Base-by-base conservation (phyloP, 768 basidiomycete genomes). In the Myochromella boudieri region DNA sequence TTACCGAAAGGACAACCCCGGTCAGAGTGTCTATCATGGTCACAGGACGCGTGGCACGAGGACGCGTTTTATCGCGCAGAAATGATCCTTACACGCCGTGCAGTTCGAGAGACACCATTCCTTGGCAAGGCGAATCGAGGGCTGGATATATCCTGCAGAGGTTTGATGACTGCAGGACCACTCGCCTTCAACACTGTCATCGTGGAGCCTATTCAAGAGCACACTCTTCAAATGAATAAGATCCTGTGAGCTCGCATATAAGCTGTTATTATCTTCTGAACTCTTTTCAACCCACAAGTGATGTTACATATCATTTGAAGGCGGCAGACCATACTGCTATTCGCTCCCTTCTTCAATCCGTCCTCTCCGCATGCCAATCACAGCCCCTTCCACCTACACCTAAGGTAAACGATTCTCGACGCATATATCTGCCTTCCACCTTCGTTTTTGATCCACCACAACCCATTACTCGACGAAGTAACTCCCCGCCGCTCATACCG, bases 31-130 rank as follows among this genome's bases (percentile, higher is more conserved):
- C 67, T 71, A n/a, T 69, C 67, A 55, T 48, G 60, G n/a, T 61
- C 70, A 1, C 60, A 61, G 60, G 37, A 58, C 26, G 25, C 48
- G 7, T 50, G 37, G 37, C 50, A 58, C 31, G 26, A 47, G 20
- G 51, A 54, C 33, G 39, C 57, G 2, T 61, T 58, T 40, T 68
- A 71, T 44, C 74, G 68, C 4, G 58, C 77, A 48, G 66, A 70
- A 8, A 74, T 78, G 9, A 54, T 78, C 10, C 52, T 81, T 15
- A 76, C 81, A 34, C 64, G 67, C 27, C 66, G 67, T 12, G 73
- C 82, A 3, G 64, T 61, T 28, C 69, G 63, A n/a, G 67, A 74
- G 54, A 81, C 79, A 7, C 79, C 77, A 1, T 62, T 58, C 27
- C 52, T 71, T 6, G 74, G 77, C n/a, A 55, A 55, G 26, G 45